Conservation (phyloP, 441 rosid genomes). For the Populus hybrid region DNA sequence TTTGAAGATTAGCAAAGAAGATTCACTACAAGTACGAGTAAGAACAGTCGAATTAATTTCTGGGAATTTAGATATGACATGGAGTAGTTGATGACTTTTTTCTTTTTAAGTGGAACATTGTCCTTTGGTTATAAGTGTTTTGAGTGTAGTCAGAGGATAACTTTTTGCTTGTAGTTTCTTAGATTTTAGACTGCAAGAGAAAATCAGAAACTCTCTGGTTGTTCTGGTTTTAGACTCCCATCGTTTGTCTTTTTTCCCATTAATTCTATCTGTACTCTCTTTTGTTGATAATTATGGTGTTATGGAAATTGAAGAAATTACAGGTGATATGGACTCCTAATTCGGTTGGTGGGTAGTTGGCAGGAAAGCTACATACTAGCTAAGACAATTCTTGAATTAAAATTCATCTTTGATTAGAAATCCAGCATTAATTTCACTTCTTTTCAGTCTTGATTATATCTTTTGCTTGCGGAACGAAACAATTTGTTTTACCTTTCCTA, state of each 20-base stretch:
- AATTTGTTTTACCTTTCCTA: too few relatives aligned
- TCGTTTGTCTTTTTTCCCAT: background rate
- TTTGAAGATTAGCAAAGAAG: slow-evolving; percentile 50
- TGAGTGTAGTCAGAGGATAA: slow-evolving; percentile 21
- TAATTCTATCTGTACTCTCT: background rate
- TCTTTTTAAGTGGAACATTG: too few relatives aligned
- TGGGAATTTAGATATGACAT: background rate
- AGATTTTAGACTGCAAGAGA: background rate
- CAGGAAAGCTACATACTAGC: background rate
- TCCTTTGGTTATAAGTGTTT: slow-evolving; percentile 22
- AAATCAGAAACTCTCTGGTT: background rate
- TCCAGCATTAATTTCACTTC: too few relatives aligned
- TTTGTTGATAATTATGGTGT: too few relatives aligned
- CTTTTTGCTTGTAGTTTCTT: background rate
- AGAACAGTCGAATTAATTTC: background rate
- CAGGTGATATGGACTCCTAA: too few relatives aligned
- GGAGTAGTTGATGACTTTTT: background rate
- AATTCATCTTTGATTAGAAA: background rate
- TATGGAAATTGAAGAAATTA: too few relatives aligned
- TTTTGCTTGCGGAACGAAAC: too few relatives aligned
- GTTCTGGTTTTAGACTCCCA: background rate
- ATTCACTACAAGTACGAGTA: background rate
- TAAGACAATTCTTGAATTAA: slow-evolving; percentile 5
- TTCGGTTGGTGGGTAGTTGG: too few relatives aligned
- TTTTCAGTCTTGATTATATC: background rate